Conservation (phyloP, 371 early-diverging fungal genomes). For the Syncephalastrum contaminatum region DNA sequence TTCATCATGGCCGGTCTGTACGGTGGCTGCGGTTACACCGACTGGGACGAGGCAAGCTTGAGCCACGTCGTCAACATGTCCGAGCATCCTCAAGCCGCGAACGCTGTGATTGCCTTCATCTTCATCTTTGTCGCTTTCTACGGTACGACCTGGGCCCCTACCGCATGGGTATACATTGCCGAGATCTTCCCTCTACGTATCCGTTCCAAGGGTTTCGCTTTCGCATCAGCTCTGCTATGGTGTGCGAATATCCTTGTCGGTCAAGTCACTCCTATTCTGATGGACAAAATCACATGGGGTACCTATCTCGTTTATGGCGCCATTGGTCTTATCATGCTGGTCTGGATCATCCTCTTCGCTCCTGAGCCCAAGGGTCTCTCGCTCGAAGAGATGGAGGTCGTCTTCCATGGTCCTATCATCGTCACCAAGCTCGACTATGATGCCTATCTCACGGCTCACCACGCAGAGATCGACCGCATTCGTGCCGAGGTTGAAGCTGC, state of each 20-base stretch:
- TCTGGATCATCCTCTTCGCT: constrained; percentile 52
- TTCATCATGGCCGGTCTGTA: constrained; percentile 46
- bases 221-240: constrained; percentile 82
- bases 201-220: constrained; percentile 48
- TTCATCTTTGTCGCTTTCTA: constrained; percentile 51
- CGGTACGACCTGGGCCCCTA: constrained; percentile 51
- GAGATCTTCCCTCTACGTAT: constrained; percentile 63
- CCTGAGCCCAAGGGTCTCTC: constrained; percentile 64
- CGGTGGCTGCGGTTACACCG: constrained; percentile 26
- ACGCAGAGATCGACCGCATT: constrained; percentile 28
- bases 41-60: constrained; percentile 10
- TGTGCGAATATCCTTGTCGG: constrained; percentile 69
- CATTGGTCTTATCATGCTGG: constrained; percentile 56
- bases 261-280: constrained; percentile 46
- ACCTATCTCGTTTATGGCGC: constrained; percentile 62
- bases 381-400: constrained; percentile 54
- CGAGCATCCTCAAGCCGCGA: constrained; percentile 34
- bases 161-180: constrained; percentile 60
- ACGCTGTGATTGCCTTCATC: constrained; percentile 49
- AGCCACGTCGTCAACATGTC: constrained; percentile 30
- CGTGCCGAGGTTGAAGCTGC: constrained; percentile 27
- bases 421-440: constrained; percentile 31
- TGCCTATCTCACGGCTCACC: constrained; percentile 24
- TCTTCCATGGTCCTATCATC: constrained; percentile 37
- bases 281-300: constrained; percentile 47